phyloP scores from a whole-genome alignment of 23 red algal species.

The Gracilariopsis chorda region DNA sequence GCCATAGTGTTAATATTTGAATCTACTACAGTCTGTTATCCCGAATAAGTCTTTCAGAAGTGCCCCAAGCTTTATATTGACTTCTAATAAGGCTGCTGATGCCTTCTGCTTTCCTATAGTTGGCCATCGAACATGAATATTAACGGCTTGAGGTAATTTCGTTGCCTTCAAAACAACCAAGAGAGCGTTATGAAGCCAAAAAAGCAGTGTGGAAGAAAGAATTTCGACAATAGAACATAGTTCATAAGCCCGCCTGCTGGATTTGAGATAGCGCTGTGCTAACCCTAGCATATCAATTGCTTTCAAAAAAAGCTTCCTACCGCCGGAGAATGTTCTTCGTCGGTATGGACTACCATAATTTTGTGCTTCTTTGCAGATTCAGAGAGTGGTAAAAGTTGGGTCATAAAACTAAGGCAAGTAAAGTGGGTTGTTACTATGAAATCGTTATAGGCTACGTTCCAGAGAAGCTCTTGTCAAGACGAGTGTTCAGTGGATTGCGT shows the following conservation, averaged over 20 bases:
- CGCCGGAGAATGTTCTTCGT: neutral
- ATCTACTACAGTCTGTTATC: neutral
- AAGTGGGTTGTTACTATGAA: no score
- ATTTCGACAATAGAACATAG: neutral
- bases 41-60: neutral
- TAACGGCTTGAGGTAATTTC: neutral
- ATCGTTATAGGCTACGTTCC: no score
- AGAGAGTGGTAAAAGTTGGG: no score
- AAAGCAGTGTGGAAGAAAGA: neutral
- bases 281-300: neutral
- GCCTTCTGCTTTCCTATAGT: neutral
- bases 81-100: neutral
- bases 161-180: neutral
- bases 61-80: neutral
- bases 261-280: neutral
- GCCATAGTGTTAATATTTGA: neutral
- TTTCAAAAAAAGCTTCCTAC: neutral
- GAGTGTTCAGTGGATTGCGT: no score
- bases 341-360: no score
- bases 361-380: no score
- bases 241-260: neutral
- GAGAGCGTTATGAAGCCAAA: neutral
- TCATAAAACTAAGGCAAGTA: no score
- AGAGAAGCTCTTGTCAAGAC: no score
- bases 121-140: neutral